phyloP scores from a whole-genome alignment of 371 early-diverging fungal species.

The Mortierella sp. region DNA sequence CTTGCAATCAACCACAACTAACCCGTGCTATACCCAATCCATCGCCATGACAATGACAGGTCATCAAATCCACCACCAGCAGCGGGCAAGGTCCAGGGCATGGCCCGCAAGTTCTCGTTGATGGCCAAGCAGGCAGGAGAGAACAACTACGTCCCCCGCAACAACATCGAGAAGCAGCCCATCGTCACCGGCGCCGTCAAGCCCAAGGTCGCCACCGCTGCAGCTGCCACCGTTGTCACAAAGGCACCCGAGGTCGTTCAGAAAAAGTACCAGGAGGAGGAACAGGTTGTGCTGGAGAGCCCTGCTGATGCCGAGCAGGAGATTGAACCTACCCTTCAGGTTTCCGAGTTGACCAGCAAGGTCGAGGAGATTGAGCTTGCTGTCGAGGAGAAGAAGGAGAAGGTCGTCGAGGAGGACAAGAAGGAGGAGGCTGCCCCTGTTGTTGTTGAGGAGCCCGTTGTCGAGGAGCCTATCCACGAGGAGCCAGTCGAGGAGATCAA shows the following conservation, averaged over 20 bases:
- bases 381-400: constrained; percentile 18
- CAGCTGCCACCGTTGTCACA: background rate
- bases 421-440: background rate
- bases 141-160: constrained; percentile 22
- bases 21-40: too few species aligned
- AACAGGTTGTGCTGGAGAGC: background rate
- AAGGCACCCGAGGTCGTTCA: constrained; percentile 20
- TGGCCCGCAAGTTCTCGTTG: constrained; percentile 48
- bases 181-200: constrained; percentile 11
- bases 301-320: constrained; percentile 22
- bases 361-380: constrained; percentile 29
- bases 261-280: constrained; percentile 22
- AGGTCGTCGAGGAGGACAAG: background rate
- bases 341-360: constrained; percentile 23
- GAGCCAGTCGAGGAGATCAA: constrained; percentile 4
- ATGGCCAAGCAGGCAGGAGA: constrained; percentile 46
- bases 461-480: constrained; percentile 5
- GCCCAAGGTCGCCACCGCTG: constrained; percentile 12
- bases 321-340: constrained; percentile 25
- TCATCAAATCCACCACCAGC: constrained; percentile 23
- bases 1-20: background rate
- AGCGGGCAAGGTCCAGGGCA: constrained; percentile 36
- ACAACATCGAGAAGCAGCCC: constrained; percentile 26
- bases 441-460: constrained; percentile 16
- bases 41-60: background rate